Evolutionary conservation across 1,284 basidiomycete genomes (phyloP), one percentile per base, ranked within the genome.

Genomic region (Marasmius sp.): DNA sequence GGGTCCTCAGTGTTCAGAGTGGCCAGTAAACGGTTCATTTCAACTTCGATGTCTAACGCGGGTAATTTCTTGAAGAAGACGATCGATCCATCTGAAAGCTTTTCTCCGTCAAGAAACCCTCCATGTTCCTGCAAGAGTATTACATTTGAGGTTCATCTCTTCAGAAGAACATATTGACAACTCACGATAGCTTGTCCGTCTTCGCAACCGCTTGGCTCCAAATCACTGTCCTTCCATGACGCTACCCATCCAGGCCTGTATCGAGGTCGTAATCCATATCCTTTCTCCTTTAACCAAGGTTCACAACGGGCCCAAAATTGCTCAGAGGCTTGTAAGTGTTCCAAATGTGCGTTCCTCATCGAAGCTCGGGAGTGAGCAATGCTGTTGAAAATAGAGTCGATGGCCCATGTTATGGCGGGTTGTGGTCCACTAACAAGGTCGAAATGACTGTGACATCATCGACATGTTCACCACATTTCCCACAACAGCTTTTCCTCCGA

Each of bases 211-310:
- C 48, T 27, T 7, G 55, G 22, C 33, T 41, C n/a, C 14, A 20
- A 27, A 22, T 22, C 45, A 36, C 36, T 60, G 3, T 51, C 51
- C 20, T 48, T 45, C 67, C 65, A 68, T 10, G 65, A 68, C 10
- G 64, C 50, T n/a, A 62, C 47, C 65, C 65, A 68, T 34, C 53
- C 64, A 57, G 65, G 62, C 22, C 60, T 64, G 53, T 64, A 68
- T 10, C 67, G 65, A 20, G 60, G 54, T n/a, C 65, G 67, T 22
- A 68, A 64, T 6, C 49, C n/a, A 60, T 68, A 68, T 1, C 65
- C 67, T 22, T 38, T 39, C 18, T 64, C 56, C 36, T 65, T 58
- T 5, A 68, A 51, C 65, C 65, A 66, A 27, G 62, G 54, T 49
- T 61, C 57, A 43, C 63, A 64, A 36, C 66, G 62, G 16, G 63